Percentiles rank a stretch among this genome's conserved stretches.
Evolutionary conservation across 2,329 filamentous ascomycete species (phyloP).

Genomic region (Periconia macrospinosa): DNA sequence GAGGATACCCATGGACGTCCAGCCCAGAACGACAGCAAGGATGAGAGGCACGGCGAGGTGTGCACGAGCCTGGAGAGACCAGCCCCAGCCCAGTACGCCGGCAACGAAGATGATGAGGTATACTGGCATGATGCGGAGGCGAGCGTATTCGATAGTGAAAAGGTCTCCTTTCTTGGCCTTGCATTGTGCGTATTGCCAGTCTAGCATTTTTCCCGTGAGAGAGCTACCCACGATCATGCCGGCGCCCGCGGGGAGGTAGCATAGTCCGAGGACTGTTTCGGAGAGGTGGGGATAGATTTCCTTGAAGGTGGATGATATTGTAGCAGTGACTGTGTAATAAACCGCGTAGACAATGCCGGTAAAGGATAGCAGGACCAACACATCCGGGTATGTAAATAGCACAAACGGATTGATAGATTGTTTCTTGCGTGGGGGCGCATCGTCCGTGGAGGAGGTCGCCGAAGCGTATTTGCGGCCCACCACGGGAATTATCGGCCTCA

Average conservation of each 20-base stretch:
- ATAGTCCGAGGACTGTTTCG: slow-evolving; percentile 27
- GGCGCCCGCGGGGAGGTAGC: slow-evolving; percentile 59
- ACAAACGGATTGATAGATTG: slow-evolving; percentile 31
- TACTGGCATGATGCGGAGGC: slow-evolving; percentile 29
- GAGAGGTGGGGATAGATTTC: slow-evolving; percentile 27
- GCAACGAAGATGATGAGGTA: slow-evolving; percentile 28
- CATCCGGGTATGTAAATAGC: slow-evolving; percentile 30
- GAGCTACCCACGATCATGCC: slow-evolving; percentile 59
- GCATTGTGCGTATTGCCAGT: slow-evolving; percentile 53
- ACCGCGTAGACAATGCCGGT: slow-evolving; percentile 33
- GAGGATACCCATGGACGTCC: slow-evolving; percentile 30
- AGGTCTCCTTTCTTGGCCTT: slow-evolving; percentile 18
- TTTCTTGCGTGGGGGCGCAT: slow-evolving; percentile 12
- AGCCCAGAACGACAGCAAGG: slow-evolving; percentile 24
- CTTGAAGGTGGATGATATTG: slow-evolving; percentile 29
- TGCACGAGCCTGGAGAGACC: slow-evolving; percentile 21
- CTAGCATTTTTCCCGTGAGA: slow-evolving; percentile 55
- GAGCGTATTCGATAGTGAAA: slow-evolving; percentile 33
- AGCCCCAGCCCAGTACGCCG: slow-evolving; percentile 30
- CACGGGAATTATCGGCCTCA: slow-evolving; percentile 24
- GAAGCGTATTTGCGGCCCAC: slow-evolving; percentile 14
- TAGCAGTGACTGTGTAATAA: slow-evolving; percentile 35
- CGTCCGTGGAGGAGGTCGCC: slow-evolving; percentile 7
- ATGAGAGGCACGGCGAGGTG: slow-evolving; percentile 27
- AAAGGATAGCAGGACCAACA: slow-evolving; percentile 49